These are phyloP conservation scores for Pichia terricola DNA, from an alignment of 1,139 yeast genomes.

Conservation along the genomic window DNA sequence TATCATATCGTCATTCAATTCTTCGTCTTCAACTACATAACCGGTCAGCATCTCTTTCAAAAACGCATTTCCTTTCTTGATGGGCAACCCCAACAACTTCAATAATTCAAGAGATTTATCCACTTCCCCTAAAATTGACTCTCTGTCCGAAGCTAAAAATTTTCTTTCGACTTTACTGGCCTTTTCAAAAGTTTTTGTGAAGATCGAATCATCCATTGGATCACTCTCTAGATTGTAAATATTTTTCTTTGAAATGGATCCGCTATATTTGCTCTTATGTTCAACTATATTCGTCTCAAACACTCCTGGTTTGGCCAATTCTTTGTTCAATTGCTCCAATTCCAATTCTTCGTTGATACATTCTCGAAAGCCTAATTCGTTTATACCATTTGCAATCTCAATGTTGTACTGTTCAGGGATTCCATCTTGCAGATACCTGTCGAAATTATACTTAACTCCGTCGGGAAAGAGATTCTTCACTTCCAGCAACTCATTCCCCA, in stretches of 20 bases:
- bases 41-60: conserved; percentile 7
- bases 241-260: too few species aligned
- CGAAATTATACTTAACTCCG: conserved; percentile 19
- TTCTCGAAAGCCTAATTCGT: too few species aligned
- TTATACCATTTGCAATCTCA: too few species aligned
- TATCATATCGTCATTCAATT: conserved; percentile 7
- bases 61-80: conserved; percentile 7
- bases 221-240: conserved; percentile 9
- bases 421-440: conserved; percentile 14
- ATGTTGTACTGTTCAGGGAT: conserved; percentile 17
- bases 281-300: conserved; percentile 10
- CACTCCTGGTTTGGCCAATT: too few species aligned
- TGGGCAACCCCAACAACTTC: conserved; percentile 14
- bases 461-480: conserved; percentile 6
- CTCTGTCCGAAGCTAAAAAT: conserved; percentile 36
- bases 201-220: conserved; percentile 16
- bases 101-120: conserved; percentile 28
- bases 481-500: too few species aligned
- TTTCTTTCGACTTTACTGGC: conserved; percentile 41
- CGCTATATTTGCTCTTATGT: not conserved
- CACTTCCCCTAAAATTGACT: conserved; percentile 34
- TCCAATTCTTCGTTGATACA: too few species aligned
- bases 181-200: conserved; percentile 27
- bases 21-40: conserved; percentile 7
- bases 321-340: too few species aligned